These are phyloP conservation scores for Neltuma alba DNA, from an alignment of 306 rosid species.

Conservation along the genomic window DNA sequence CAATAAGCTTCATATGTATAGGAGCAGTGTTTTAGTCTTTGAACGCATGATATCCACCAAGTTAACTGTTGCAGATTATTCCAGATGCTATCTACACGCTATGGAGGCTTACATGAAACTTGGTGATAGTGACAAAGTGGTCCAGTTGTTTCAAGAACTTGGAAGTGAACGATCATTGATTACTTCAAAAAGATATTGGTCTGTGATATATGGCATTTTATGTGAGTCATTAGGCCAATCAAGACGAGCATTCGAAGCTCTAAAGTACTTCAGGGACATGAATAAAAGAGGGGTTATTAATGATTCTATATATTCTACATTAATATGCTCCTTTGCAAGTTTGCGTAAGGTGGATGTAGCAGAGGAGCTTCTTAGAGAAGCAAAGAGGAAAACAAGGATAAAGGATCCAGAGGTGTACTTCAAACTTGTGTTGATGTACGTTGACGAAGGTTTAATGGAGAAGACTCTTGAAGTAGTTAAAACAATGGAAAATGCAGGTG, in stretches of 20 bases:
- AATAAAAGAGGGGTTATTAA: slow-evolving; percentile 41
- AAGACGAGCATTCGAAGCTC: slow-evolving; percentile 62
- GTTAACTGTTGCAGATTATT: slow-evolving; percentile 36
- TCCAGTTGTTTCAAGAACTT: slow-evolving; percentile 53
- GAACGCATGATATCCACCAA: slow-evolving; percentile 42
- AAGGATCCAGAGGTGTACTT: slow-evolving; percentile 60
- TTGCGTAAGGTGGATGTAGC: slow-evolving; percentile 46
- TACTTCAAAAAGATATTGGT: slow-evolving; percentile 33
- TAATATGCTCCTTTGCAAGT: slow-evolving; percentile 61
- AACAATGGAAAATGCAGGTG: slow-evolving; percentile 51
- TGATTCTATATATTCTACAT: slow-evolving; percentile 56
- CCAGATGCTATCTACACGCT: slow-evolving; percentile 49
- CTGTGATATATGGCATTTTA: slow-evolving; percentile 47
- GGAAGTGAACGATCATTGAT: slow-evolving; percentile 34
- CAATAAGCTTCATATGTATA: slow-evolving; percentile 76
- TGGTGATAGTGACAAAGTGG: slow-evolving; percentile 49
- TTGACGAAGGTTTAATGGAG: slow-evolving; percentile 61
- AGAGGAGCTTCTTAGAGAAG: slow-evolving; percentile 60
- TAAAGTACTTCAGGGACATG: slow-evolving; percentile 57
- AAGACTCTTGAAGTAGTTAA: slow-evolving; percentile 57
- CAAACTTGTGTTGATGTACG: slow-evolving; percentile 67
- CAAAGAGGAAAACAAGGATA: slow-evolving; percentile 47
- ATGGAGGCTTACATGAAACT: slow-evolving; percentile 65
- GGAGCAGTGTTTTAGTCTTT: slow-evolving; percentile 48
- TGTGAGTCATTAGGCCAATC: slow-evolving; percentile 54